Conservation (phyloP, 106 monocot species). For the Allium sativum region DNA sequence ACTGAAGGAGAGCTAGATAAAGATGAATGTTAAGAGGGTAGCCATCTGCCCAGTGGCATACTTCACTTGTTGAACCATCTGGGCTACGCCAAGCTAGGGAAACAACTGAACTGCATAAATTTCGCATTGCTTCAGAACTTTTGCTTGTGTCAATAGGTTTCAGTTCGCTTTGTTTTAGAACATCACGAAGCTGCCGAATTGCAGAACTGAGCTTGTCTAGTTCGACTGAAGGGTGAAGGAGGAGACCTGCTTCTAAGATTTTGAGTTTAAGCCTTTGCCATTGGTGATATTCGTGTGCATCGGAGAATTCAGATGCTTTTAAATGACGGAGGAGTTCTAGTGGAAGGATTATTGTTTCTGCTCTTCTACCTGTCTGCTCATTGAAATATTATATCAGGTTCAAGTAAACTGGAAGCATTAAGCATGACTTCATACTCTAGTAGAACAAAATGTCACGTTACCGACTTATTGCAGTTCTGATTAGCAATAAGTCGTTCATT, state of each 20-base stretch:
- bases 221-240: constrained; percentile 25
- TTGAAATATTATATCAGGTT: background rate
- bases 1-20: constrained; percentile 46
- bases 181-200: constrained; percentile 20
- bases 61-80: constrained; percentile 9
- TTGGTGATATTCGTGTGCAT: constrained; percentile 39
- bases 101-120: constrained; percentile 21
- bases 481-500: too few species aligned
- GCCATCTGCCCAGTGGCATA: constrained; percentile 53
- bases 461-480: too few species aligned
- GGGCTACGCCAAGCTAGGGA: constrained; percentile 31
- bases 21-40: constrained; percentile 46
- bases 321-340: constrained; percentile 53
- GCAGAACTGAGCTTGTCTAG: constrained; percentile 28
- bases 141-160: constrained; percentile 49
- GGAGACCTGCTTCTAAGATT: constrained; percentile 38
- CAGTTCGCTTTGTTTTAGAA: constrained; percentile 17
- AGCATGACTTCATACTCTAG: too few species aligned
- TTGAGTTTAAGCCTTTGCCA: constrained; percentile 48
- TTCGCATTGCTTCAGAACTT: constrained; percentile 32
- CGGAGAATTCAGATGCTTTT: constrained; percentile 40
- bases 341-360: constrained; percentile 45
- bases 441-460: too few species aligned
- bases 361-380: constrained; percentile 29
- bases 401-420: too few species aligned